phyloP scores from a whole-genome alignment of 1,284 basidiomycete species.

The Blastosporella zonata region DNA sequence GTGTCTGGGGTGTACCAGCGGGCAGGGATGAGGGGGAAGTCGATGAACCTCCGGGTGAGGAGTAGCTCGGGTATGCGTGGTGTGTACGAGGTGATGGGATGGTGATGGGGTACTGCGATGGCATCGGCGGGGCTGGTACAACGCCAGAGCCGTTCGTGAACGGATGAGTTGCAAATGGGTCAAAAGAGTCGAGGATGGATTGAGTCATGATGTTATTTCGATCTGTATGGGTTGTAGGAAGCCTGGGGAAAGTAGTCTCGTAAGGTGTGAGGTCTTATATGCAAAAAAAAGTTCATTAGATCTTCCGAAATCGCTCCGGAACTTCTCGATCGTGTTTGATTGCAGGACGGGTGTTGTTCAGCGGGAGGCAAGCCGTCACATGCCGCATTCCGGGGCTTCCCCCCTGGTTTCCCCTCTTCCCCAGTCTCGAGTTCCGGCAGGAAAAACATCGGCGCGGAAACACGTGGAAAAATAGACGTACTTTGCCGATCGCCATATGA shows the following conservation, averaged over 20 bases:
- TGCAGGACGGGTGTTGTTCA: neutral
- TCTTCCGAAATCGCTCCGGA: slow-evolving; percentile 19
- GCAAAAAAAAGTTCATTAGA: slow-evolving; percentile 3
- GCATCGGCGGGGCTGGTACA: slow-evolving; percentile 42
- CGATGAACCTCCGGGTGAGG: slow-evolving; percentile 14
- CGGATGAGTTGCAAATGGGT: slow-evolving; percentile 57
- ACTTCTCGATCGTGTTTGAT: slow-evolving; percentile 9
- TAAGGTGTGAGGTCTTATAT: slow-evolving; percentile 3
- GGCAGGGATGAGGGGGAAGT: slow-evolving; percentile 13
- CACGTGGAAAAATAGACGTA: slow-evolving; percentile 14
- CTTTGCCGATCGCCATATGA: too few relatives aligned
- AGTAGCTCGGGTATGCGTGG: slow-evolving; percentile 15
- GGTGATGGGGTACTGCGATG: slow-evolving; percentile 44
- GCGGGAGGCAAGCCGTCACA: neutral
- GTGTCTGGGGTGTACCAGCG: slow-evolving; percentile 12
- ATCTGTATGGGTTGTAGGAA: neutral
- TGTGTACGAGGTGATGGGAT: slow-evolving; percentile 29
- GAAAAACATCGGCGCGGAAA: slow-evolving; percentile 11
- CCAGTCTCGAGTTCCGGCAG: slow-evolving; percentile 7
- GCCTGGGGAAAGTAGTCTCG: neutral
- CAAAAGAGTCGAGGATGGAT: slow-evolving; percentile 47
- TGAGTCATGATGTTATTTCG: slow-evolving; percentile 24
- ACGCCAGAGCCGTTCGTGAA: slow-evolving; percentile 58
- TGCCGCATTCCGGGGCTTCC: slow-evolving; percentile 6
- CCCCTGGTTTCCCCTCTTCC: too few relatives aligned